Evolutionary conservation across 129 eudicot genomes (phyloP), one percentile per base, ranked within the genome.

Genomic region (Gnaphalium uliginosum): DNA sequence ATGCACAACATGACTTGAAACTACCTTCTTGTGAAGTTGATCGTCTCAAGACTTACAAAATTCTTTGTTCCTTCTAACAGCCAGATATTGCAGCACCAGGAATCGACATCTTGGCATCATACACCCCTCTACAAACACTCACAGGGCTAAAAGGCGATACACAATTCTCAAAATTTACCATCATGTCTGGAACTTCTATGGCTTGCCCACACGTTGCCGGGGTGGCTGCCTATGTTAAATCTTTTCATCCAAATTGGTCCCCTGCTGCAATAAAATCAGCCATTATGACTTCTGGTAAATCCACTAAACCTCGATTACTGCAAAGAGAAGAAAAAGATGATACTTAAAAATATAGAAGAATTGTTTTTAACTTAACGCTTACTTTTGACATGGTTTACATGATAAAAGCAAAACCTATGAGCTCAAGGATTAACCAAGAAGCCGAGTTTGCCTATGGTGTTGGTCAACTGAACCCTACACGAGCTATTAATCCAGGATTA

Each of bases 101-200:
- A 27, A 61, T 93, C n/a, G 97, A 93, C 84, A 90, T 93, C 41
- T 85, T 93, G 71, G 98, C 98, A 80, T 76, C 98, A 19, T 93
- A 86, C 82, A 90, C 93, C 58, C 97, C 90, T 60, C 39, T 93
- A 82, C 90, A 81, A 46, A 81, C 98, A 35, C 83, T 93, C 46
- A 93, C 97, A 0, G 98, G 98, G 10, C 61, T 86, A 32, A 75
- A 90, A 85, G 98, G 93, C 17, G 98, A 93, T 63, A 87, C 85
- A 6, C 96, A 78, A 39, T 79, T 60, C 68, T 87, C 98, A 8
- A 87, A 90, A 71, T 90, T 93, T 78, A 88, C 88, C 62, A 69
- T 93, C 81, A 90, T 93, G 96, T 93, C 97, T 9, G 98, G 98
- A 32, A 93, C 98, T 69, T 93, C 98, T 33, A 93, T 93, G 98